Percentiles rank a stretch among this genome's conserved stretches.
These are phyloP conservation scores for Ascochyta pisi DNA, from an alignment of 2,329 filamentous ascomycete species.

Conservation along the genomic window DNA sequence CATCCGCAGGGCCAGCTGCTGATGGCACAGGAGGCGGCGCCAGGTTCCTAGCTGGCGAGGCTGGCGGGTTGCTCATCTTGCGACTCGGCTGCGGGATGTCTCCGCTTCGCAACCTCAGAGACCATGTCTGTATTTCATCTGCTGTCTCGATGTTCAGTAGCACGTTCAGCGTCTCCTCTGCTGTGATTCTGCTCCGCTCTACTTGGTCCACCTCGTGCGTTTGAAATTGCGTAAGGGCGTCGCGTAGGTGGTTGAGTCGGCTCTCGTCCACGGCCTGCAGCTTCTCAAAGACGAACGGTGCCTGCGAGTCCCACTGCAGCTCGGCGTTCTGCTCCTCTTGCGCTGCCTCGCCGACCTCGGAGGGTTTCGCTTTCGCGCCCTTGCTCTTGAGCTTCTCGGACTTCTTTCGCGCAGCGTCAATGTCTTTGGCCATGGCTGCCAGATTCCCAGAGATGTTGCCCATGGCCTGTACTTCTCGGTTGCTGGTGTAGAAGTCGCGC, in stretches of 20 bases:
- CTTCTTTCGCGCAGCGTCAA: constrained; percentile 84
- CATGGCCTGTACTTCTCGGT: constrained; percentile 80
- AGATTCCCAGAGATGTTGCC: constrained; percentile 83
- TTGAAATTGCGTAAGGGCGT: constrained; percentile 89
- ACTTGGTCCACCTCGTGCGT: constrained; percentile 91
- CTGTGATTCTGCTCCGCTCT: constrained; percentile 74
- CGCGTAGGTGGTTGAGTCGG: constrained; percentile 86
- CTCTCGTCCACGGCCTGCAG: constrained; percentile 90
- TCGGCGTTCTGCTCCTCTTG: constrained; percentile 77
- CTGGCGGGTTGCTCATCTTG: constrained; percentile 41
- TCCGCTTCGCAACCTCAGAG: constrained; percentile 53
- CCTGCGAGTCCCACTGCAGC: constrained; percentile 90
- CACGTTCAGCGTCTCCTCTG: constrained; percentile 80
- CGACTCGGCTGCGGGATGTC: constrained; percentile 40
- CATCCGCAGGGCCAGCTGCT: constrained; percentile 54
- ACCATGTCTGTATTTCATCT: constrained; percentile 83
- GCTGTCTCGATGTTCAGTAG: constrained; percentile 86
- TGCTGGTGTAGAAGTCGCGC: constrained; percentile 74
- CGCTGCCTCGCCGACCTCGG: constrained; percentile 78
- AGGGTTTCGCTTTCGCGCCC: constrained; percentile 75
- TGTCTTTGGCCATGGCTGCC: constrained; percentile 77
- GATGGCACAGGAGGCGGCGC: constrained; percentile 43
- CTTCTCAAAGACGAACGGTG: constrained; percentile 92
- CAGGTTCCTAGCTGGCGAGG: constrained; percentile 43
- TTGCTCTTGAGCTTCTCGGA: constrained; percentile 84